Conservation (phyloP, 176 grass and related monocot genomes). For the Poa annua region DNA sequence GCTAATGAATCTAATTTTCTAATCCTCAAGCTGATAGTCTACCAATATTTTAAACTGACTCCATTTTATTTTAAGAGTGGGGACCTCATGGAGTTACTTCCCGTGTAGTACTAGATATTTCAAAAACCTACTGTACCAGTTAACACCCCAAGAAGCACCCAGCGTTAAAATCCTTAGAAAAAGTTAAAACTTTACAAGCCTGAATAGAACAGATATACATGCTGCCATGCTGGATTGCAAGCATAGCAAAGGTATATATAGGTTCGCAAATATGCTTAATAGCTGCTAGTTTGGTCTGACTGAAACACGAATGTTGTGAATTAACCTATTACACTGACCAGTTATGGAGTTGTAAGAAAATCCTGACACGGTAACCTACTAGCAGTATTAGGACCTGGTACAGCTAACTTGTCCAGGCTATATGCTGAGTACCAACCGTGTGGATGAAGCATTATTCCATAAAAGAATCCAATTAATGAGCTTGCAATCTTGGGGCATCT, state of each 20-base stretch:
- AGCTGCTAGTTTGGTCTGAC: not conserved
- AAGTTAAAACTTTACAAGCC: constrained; percentile 33
- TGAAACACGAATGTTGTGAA: not conserved
- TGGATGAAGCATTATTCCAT: constrained; percentile 50
- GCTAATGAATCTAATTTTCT: constrained; percentile 30
- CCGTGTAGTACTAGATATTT: constrained; percentile 16
- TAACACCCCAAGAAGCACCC: constrained; percentile 22
- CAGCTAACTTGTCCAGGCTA: not conserved
- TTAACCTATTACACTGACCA: constrained; percentile 1
- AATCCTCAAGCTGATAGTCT: constrained; percentile 32
- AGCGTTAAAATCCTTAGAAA: constrained; percentile 3
- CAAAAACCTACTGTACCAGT: constrained; percentile 21
- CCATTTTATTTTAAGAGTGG: constrained; percentile 31
- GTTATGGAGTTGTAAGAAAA: not conserved
- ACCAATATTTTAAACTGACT: constrained; percentile 17
- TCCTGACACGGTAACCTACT: not conserved
- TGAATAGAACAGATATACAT: constrained; percentile 35
- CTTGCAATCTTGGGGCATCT: constrained; percentile 37
- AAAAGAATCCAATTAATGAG: constrained; percentile 39
- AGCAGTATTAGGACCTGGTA: not conserved
- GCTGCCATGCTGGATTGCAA: constrained; percentile 22
- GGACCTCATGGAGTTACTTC: constrained; percentile 26
- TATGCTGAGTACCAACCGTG: constrained; percentile 35
- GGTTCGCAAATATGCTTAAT: constrained; percentile 23
- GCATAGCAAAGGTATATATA: not conserved